Evolutionary conservation across 371 early-diverging fungal species (phyloP).

Genomic region (Mucor piriformis): DNA sequence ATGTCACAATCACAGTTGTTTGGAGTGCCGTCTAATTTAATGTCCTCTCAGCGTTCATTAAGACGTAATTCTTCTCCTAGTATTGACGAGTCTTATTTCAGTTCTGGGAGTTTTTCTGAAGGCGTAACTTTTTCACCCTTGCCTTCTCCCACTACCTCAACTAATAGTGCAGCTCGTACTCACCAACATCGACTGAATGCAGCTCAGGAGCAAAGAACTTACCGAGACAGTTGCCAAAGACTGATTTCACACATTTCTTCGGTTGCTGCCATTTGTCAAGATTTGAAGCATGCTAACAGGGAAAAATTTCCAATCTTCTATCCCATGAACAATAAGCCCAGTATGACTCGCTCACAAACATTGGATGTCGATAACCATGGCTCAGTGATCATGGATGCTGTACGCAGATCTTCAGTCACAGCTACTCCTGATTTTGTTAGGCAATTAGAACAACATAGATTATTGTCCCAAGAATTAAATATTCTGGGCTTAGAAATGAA

Average conservation of each 20-base stretch:
- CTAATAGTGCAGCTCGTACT: constrained; percentile 33
- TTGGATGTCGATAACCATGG: constrained; percentile 27
- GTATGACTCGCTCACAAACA: constrained; percentile 42
- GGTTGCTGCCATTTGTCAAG: constrained; percentile 61
- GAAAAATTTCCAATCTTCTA: constrained; percentile 69
- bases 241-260: constrained; percentile 61
- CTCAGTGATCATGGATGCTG: constrained; percentile 30
- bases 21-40: constrained; percentile 12
- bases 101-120: constrained; percentile 2
- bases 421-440: constrained; percentile 15
- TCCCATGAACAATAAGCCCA: constrained; percentile 45
- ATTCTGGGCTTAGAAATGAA: constrained; percentile 74
- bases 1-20: constrained; percentile 26
- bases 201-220: constrained; percentile 65
- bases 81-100: constrained; percentile 29
- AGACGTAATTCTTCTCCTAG: constrained; percentile 45
- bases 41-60: constrained; percentile 18
- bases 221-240: constrained; percentile 73
- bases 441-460: constrained; percentile 30
- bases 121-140: constrained; percentile 17
- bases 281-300: constrained; percentile 66
- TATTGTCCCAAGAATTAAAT: constrained; percentile 49
- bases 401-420: constrained; percentile 23
- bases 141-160: constrained; percentile 29
- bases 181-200: constrained; percentile 51